Base-by-base conservation (phyloP, 257 asterid genomes). In the Ophiorrhiza pumila region DNA sequence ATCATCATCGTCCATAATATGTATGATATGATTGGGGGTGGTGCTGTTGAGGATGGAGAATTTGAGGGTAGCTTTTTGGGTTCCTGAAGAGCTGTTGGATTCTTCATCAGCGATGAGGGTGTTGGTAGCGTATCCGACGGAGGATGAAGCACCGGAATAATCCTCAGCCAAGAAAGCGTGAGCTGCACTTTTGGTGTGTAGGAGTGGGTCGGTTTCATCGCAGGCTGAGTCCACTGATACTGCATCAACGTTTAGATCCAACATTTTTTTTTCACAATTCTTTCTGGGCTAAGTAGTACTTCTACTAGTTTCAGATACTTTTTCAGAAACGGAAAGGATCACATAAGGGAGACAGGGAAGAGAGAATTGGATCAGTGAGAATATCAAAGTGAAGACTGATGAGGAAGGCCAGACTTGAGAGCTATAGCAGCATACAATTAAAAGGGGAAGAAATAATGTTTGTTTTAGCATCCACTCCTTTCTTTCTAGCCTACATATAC, bases 221-320 rank as follows among this genome's bases (percentile, higher is more conserved):
- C 68, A 83, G 71, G 75, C 69, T 42, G 85, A 78, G 70, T 74
- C 87, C 43, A 71, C 68, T 5, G 86, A 80, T 68, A 83, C 89
- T 69, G 88, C 90, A 53, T 85, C 92, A 32, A 83, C 74, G 76
- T 92, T 92, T 76, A 92, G 96, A 92, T 92, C 97, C 91, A 92
- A 86, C 98, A 90, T 87, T 74, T 80, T 80, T 73, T 77, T 10
- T 65, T 60, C 42, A 35, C 37, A n/a, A 13, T 52, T 4, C 17
- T 7, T 3, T 32, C 15, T 27, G 31, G 7, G 3, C 15, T 52
- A 7, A 22, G 2, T n/a, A n/a, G n/a, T n/a, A n/a, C n/a, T n/a
- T n/a, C n/a, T n/a, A n/a, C n/a, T n/a, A n/a, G n/a, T n/a, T n/a
- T n/a, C n/a, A n/a, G n/a, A n/a, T n/a, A n/a, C n/a, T n/a, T n/a